Conservation (phyloP, 2,329 filamentous ascomycete genomes). For the Diaporthe batatas region DNA sequence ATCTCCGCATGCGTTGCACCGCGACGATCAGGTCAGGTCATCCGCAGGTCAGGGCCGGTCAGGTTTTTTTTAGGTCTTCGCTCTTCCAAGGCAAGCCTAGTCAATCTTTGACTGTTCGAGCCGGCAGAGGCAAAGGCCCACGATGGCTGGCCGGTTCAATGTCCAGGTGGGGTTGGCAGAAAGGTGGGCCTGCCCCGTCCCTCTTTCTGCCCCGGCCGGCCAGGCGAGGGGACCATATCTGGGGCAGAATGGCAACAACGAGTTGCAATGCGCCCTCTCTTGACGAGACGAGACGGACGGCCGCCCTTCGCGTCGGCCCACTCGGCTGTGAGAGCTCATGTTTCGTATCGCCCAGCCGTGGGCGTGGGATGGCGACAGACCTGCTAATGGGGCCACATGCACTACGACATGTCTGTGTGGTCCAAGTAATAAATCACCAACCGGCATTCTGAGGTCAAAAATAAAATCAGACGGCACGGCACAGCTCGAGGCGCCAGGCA, state of each 20-base stretch:
- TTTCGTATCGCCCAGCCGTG: constrained; percentile 19
- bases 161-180: constrained; percentile 23
- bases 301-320: background rate
- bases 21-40: background rate
- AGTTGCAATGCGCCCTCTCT: background rate
- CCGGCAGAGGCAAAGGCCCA: constrained; percentile 8
- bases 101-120: constrained; percentile 15
- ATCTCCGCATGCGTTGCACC: constrained; percentile 20
- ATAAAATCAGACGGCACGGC: background rate
- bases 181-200: background rate
- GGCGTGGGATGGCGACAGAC: background rate
- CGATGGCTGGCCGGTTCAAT: constrained; percentile 13
- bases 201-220: background rate
- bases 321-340: background rate
- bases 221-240: constrained; percentile 15
- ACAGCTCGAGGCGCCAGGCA: background rate
- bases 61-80: background rate
- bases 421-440: constrained; percentile 5
- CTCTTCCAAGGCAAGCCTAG: background rate
- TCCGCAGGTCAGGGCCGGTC: background rate
- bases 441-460: constrained; percentile 10
- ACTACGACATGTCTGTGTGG: background rate
- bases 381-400: constrained; percentile 13
- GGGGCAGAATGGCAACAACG: constrained; percentile 2
- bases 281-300: constrained; percentile 16